These are phyloP conservation scores for Penicillium macrosclerotiorum DNA, from an alignment of 495 filamentous ascomycete genomes.

Conservation along the genomic window DNA sequence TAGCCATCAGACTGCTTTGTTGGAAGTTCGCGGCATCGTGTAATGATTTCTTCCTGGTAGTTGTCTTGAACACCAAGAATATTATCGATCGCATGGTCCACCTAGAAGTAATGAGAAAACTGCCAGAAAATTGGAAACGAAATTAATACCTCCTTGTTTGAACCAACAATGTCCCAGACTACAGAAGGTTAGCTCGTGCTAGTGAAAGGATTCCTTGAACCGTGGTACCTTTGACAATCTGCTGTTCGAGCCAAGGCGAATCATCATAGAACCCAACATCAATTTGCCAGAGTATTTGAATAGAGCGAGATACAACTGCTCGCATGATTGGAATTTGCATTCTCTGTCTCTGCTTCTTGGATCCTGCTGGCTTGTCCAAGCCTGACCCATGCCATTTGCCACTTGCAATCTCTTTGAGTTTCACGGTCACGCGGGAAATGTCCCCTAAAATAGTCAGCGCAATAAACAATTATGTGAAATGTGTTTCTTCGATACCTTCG, in stretches of 20 bases:
- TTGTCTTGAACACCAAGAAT: conserved; percentile 16
- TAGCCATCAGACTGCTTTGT: conserved; percentile 6
- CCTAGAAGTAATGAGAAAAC: background rate
- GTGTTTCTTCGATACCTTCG: background rate
- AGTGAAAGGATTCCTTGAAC: background rate
- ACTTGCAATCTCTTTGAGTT: conserved; percentile 28
- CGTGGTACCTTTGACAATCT: conserved; percentile 19
- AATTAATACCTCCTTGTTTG: conserved; percentile 7
- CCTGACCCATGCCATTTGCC: conserved; percentile 25
- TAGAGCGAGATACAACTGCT: conserved; percentile 3
- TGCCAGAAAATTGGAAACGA: background rate
- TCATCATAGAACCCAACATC: conserved; percentile 30
- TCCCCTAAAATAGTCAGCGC: conserved; percentile 3
- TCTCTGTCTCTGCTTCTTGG: conserved; percentile 4
- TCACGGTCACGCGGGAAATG: conserved; percentile 13
- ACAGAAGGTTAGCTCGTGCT: background rate
- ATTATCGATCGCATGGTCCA: conserved; percentile 6
- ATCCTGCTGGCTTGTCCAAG: conserved; percentile 2
- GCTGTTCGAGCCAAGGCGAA: conserved; percentile 14
- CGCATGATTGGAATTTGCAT: conserved; percentile 15
- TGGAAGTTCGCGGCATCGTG: conserved; percentile 11
- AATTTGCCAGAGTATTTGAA: conserved; percentile 37
- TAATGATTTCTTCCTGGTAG: conserved; percentile 8
- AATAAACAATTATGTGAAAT: background rate
- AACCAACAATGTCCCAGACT: conserved; percentile 13